Conservation (phyloP, 176 grass and related monocot species). For the Bolboschoenus planiculmis region DNA sequence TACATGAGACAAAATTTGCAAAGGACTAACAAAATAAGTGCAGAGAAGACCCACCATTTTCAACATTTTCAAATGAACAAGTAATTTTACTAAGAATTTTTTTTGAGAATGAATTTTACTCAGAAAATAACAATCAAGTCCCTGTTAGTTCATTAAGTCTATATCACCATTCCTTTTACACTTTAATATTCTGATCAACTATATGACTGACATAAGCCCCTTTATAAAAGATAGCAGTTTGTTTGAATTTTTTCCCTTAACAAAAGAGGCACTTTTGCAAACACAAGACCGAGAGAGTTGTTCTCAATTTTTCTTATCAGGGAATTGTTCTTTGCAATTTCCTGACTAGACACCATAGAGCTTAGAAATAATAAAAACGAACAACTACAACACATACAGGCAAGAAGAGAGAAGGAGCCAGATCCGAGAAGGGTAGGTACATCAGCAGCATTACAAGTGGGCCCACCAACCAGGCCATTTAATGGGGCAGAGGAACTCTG, state of each 20-base stretch:
- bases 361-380: constrained; percentile 11
- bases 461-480: constrained; percentile 39
- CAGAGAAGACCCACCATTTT: background rate
- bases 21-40: background rate
- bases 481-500: constrained; percentile 43
- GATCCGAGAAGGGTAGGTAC: constrained; percentile 80
- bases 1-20: background rate
- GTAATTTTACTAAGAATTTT: background rate
- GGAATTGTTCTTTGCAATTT: background rate
- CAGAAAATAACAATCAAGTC: background rate
- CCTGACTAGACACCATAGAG: background rate
- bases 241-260: background rate
- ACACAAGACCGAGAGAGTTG: background rate
- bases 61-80: background rate
- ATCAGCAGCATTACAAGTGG: constrained; percentile 70
- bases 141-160: background rate
- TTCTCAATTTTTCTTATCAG: background rate
- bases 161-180: background rate
- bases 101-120: background rate
- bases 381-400: constrained; percentile 42
- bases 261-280: background rate
- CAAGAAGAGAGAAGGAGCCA: constrained; percentile 81
- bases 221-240: background rate
- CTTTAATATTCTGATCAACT: background rate
- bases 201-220: background rate